Evolutionary conservation across 1,139 yeast species (phyloP), one percentile per base, ranked within the genome.

Genomic region (Taiozyma sp.): DNA sequence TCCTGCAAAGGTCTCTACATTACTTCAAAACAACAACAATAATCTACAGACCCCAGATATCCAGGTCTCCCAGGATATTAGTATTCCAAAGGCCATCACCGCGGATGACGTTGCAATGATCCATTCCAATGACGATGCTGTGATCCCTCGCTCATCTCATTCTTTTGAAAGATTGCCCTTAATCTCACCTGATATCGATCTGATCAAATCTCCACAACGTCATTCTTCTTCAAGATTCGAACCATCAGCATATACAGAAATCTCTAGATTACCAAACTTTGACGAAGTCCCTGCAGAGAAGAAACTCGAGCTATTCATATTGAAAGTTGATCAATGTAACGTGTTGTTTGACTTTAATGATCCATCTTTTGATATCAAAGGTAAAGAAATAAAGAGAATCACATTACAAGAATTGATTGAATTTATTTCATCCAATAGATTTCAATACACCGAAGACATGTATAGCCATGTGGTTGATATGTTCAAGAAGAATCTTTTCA

Each of bases 181-280:
- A 7, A 74, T 75, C 28, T 65, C 80, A 7, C 65, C 70, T 48
- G 80, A 78, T 47, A 68, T 82, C 43, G 89, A 83, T 56, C 71
- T 83, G 50, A 78, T 81, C 48, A 77, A 77, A 54, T 76, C 96
- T 1, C 97, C 99, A 13, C 89, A 88, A 63, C 82, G 99, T 64
- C 99, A 93, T 67, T 87, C 95, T 46, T 88, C 97, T 32, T 88
- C 97, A 39, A 77, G 98, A 57, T 90, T 95, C 61, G 98, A 91
- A 67, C 88, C 90, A 11, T 78, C 90, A 4, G 75, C 80, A 29
- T 83, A 85, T 58, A 80, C 87, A 40, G 90, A 88, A 56, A 83
- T 93, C 56, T 82, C 84, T 52, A 85, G 85, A 65, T 77, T 95
- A 52, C 98, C 99, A 8, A 77, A 81, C 50, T 91, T 93, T 65